These are phyloP conservation scores for Kernera saxatilis DNA, from an alignment of 345 rosid species.

Conservation along the genomic window DNA sequence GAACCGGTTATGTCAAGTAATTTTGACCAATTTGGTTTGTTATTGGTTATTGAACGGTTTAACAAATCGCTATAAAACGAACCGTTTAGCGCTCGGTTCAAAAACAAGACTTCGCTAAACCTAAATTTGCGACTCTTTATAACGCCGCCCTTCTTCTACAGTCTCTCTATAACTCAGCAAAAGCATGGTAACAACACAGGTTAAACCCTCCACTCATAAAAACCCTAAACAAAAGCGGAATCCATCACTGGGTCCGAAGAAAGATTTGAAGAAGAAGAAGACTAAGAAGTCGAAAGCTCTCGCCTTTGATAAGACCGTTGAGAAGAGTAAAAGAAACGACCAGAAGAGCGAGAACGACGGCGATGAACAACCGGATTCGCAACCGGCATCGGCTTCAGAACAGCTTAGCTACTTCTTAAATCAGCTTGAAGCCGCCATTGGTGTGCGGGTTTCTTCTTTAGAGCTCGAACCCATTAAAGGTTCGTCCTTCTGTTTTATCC, in stretches of 20 bases:
- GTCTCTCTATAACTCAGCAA: neutral
- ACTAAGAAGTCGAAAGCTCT: slow-evolving; percentile 8
- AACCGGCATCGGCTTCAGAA: slow-evolving; percentile 34
- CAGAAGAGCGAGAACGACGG: neutral
- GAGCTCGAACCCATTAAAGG: slow-evolving; percentile 69
- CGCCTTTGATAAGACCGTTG: neutral
- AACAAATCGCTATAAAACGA: neutral
- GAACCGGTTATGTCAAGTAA: neutral
- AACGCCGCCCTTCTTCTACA: slow-evolving; percentile 26
- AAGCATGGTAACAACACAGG: slow-evolving; percentile 4
- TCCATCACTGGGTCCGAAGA: slow-evolving; percentile 22
- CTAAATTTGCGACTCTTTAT: slow-evolving; percentile 9
- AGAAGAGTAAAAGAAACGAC: neutral
- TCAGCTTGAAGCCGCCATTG: slow-evolving; percentile 55
- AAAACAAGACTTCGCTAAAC: slow-evolving; percentile 5
- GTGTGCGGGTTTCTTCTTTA: slow-evolving; percentile 51
- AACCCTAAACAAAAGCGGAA: slow-evolving; percentile 11
- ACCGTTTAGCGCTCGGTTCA: neutral
- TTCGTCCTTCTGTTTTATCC: neutral
- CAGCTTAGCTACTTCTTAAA: slow-evolving; percentile 50
- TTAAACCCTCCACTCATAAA: slow-evolving; percentile 15
- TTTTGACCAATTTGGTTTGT: neutral
- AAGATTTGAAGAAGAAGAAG: slow-evolving; percentile 22
- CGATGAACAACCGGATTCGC: neutral
- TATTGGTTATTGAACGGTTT: neutral